Evolutionary conservation across 306 rosid genomes (phyloP).

Genomic region (Notholithocarpus densiflorus): DNA sequence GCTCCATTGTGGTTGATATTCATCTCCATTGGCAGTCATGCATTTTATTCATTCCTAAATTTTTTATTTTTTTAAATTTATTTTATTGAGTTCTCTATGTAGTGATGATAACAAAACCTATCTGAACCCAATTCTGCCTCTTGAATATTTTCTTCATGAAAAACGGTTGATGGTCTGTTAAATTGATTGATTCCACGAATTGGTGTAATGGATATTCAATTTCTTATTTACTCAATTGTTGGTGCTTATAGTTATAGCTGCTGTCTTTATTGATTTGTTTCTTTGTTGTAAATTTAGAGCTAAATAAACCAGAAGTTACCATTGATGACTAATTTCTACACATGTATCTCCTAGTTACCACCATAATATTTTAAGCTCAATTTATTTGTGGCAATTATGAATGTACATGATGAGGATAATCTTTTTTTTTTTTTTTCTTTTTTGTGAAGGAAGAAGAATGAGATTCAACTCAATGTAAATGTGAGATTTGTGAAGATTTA

Average conservation of each 20-base stretch:
- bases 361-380: background rate
- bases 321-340: background rate
- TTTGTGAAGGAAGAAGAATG: too few species aligned
- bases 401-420: background rate
- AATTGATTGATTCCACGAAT: background rate
- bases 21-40: slow-evolving; percentile 2
- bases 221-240: background rate
- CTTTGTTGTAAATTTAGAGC: background rate
- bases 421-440: too few species aligned
- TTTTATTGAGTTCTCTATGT: background rate
- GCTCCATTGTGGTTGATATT: slow-evolving; percentile 45
- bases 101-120: slow-evolving; percentile 6
- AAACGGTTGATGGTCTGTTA: background rate
- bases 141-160: background rate
- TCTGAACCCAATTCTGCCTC: slow-evolving; percentile 12
- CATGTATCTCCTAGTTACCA: too few species aligned
- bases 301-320: background rate
- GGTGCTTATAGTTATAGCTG: background rate
- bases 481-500: too few species aligned
- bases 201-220: background rate
- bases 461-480: too few species aligned
- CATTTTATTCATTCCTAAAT: slow-evolving; percentile 31
- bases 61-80: slow-evolving; percentile 17
- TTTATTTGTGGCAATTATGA: background rate
- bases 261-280: background rate